Evolutionary conservation across 495 filamentous ascomycete genomes (phyloP).

Genomic region (Tuber brumale): DNA sequence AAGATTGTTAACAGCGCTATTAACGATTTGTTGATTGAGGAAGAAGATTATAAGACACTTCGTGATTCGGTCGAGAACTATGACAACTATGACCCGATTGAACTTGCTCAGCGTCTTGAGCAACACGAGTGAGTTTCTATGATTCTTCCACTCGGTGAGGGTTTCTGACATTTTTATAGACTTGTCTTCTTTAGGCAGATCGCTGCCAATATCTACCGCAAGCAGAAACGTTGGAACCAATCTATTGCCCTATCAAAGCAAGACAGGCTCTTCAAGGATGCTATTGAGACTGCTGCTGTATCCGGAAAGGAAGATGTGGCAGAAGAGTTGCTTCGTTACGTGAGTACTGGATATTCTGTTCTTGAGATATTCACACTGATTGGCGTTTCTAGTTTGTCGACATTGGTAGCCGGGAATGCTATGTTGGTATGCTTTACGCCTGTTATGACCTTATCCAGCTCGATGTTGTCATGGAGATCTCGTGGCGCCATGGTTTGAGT

Average conservation of each 20-base stretch:
- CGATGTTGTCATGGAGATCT: constrained; percentile 87
- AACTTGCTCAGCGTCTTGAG: constrained; percentile 90
- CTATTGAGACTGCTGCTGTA: constrained; percentile 97
- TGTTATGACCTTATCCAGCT: constrained; percentile 97
- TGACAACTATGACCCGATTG: constrained; percentile 96
- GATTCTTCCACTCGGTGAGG: constrained; percentile 1
- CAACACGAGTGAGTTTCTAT: constrained; percentile 60
- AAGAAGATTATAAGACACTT: constrained; percentile 98
- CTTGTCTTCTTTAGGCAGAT: constrained; percentile 99
- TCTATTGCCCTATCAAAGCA: constrained; percentile 98
- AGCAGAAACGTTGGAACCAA: constrained; percentile 99
- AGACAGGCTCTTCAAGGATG: constrained; percentile 99
- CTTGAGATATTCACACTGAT: constrained; percentile 23
- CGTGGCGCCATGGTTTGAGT: constrained; percentile 88
- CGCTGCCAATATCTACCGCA: constrained; percentile 95
- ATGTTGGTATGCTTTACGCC: constrained; percentile 96
- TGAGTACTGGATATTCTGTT: constrained; percentile 52
- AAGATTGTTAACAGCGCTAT: constrained; percentile 95
- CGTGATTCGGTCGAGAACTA: constrained; percentile 97
- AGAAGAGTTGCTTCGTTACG: constrained; percentile 91
- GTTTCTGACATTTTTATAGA: constrained; percentile 34
- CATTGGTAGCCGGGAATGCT: constrained; percentile 97
- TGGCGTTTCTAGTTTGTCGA: constrained; percentile 76
- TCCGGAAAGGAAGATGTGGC: constrained; percentile 85
- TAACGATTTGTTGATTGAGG: constrained; percentile 96